Base-by-base conservation (phyloP, 352 stramenopile species). In the Pythium scleroteichum region DNA sequence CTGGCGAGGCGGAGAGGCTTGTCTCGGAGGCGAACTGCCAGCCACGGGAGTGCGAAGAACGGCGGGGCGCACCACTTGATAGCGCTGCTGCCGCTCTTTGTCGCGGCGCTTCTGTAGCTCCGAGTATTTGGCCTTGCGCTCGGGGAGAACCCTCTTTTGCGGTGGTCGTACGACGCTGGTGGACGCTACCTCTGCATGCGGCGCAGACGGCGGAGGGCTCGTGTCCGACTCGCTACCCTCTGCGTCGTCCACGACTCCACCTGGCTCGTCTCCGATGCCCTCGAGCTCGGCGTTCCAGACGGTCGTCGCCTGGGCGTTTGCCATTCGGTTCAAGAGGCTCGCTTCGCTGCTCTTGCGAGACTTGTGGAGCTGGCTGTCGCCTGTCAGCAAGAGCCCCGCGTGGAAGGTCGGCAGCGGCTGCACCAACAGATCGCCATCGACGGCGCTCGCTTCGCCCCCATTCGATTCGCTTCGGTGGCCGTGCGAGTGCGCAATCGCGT, bases 81-180 rank as follows among this genome's bases (percentile, higher is more conserved):
- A 69, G 0, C 78, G 81, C 26, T 86, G 73, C 12, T 87, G 68
- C 10, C 81, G 70, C 0, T 73, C 81, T 32, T 76, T 76, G 59
- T 87, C 75, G 1, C 81, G 76, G 19, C 81, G 75, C 32, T 82
- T 62, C 54, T 88, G 76, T 2, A 90, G 71, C 19, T 73, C 78
- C 9, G 76, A 79, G 57, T 90, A 73, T 47, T 87, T 90, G 5
- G 61, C 62, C 41, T 87, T 88, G n/a, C 80, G 79, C 17, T 88
- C 81, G 2, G 78, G 81, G 9, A 86, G 27, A 4, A 62, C 66
- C 53, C 78, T 59, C 33, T 63, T 54, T 32, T 53, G 51, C 33
- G 45, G 22, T 7, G 9, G 33, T 38, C 19, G n/a, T 41, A 44
- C 5, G 29, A 35, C 29, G 29, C 20, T 46, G 23, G 17, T 16